Evolutionary conservation across 129 eudicot genomes (phyloP).

Genomic region (Helianthus tuberosus): DNA sequence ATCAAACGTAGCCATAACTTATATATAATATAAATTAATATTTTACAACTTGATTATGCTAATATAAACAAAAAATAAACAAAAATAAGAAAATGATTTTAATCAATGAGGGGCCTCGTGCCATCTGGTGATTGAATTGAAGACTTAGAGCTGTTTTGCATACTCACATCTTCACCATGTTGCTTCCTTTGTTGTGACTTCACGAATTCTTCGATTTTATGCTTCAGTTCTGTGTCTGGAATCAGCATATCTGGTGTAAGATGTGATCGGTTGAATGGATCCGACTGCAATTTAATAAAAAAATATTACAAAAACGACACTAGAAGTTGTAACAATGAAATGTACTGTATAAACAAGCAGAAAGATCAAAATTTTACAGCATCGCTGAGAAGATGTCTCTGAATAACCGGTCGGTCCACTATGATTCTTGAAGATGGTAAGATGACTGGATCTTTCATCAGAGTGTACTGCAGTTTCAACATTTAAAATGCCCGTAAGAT

Average conservation of each 20-base stretch:
- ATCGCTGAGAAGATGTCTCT: slow-evolving; percentile 95
- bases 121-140: slow-evolving; percentile 57
- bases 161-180: slow-evolving; percentile 41
- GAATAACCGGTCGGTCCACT: slow-evolving; percentile 88
- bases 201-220: slow-evolving; percentile 75
- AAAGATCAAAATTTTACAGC: slow-evolving; percentile 40
- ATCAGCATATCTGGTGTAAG: slow-evolving; percentile 90
- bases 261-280: slow-evolving; percentile 94
- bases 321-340: background rate
- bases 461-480: slow-evolving; percentile 68
- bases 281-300: slow-evolving; percentile 58
- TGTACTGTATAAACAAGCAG: background rate
- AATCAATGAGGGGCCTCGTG: slow-evolving; percentile 53
- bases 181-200: slow-evolving; percentile 53
- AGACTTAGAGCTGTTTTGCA: slow-evolving; percentile 55
- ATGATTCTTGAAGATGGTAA: slow-evolving; percentile 88
- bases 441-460: slow-evolving; percentile 93
- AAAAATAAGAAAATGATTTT: slow-evolving; percentile 26
- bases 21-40: slow-evolving; percentile 9
- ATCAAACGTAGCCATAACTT: slow-evolving; percentile 16
- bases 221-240: slow-evolving; percentile 80
- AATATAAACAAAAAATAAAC: slow-evolving; percentile 26
- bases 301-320: background rate
- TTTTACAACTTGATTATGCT: slow-evolving; percentile 21
- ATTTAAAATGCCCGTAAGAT: background rate